Conservation (phyloP, 306 rosid species). For the Mucuna pruriens region DNA sequence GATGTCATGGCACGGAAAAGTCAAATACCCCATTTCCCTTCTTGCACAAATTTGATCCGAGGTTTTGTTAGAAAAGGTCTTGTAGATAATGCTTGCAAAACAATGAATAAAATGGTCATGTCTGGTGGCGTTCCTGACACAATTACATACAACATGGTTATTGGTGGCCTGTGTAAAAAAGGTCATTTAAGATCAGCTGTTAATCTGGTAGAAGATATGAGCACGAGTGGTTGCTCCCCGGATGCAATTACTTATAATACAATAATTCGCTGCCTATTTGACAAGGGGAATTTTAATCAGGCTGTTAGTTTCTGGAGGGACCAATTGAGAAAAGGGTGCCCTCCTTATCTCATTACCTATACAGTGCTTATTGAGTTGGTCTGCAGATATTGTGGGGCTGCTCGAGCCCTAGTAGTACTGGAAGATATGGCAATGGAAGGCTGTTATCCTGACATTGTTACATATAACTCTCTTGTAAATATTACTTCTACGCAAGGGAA, state of each 20-base stretch:
- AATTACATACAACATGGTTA: constrained; percentile 78
- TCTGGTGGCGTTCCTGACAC: constrained; percentile 86
- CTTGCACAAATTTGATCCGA: constrained; percentile 75
- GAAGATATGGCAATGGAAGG: constrained; percentile 85
- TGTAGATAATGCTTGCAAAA: constrained; percentile 60
- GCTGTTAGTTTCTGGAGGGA: constrained; percentile 85
- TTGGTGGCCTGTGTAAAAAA: constrained; percentile 69
- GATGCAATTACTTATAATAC: constrained; percentile 81
- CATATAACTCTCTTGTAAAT: constrained; percentile 76
- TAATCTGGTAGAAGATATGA: constrained; percentile 73
- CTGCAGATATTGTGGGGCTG: constrained; percentile 71
- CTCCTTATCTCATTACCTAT: constrained; percentile 85
- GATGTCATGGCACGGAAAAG: constrained; percentile 74
- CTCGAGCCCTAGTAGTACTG: constrained; percentile 71
- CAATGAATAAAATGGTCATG: constrained; percentile 69
- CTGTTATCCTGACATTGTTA: constrained; percentile 80
- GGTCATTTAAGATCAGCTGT: constrained; percentile 65
- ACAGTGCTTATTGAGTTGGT: constrained; percentile 75
- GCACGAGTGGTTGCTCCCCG: constrained; percentile 87
- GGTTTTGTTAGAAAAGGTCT: constrained; percentile 58
- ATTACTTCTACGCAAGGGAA: constrained; percentile 68
- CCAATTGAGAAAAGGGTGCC: constrained; percentile 78
- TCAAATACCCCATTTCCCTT: constrained; percentile 79
- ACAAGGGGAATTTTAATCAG: constrained; percentile 52
- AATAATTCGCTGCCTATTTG: constrained; percentile 69